Evolutionary conservation across 2,329 filamentous ascomycete species (phyloP), one percentile per base, ranked within the genome.

Genomic region (Aspergillus fumigatus): DNA sequence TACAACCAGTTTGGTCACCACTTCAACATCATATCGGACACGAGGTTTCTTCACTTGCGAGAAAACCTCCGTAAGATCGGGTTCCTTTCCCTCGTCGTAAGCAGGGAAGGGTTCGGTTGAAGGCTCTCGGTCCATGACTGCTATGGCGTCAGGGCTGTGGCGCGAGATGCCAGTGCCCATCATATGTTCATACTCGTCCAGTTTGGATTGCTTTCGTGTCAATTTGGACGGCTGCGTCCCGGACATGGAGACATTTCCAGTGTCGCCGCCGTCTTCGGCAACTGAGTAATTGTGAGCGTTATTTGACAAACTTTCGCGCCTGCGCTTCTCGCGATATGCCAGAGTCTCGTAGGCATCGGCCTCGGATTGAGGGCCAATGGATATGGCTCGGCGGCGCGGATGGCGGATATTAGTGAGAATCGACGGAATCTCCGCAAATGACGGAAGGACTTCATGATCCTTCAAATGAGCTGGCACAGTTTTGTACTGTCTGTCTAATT

Each of bases 11-110:
- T 97, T 97, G 4, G 94, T 97, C 40, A 99, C 89, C 41, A 99
- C 93, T 74, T 99, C 94, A n/a, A 97, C 93, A 75, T 99, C 94
- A 69, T 97, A 99, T 65, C 92, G 82, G 58, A 97, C 92, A 63
- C 94, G 85, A 50, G 94, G 92, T 75, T 88, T 90, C 61, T 92
- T 87, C 54, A 97, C 80, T 69, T 83, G 85, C 48, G 87, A 88
- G 73, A 97, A 97, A 72, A 97, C 87, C 70, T 95, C 89, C 64
- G 81, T 83, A 71, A 92, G 88, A 50, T 86, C 86, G 29, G 73
- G 66, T 48, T 75, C 73, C 5, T 52, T 52, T 32, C 79, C 76
- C 43, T 69, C 62, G 50, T 71, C 70, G 21, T 72, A 69, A 21
- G 68, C 63, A 21, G 67, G 62, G 25, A 67, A 63, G 3, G 67